These are phyloP conservation scores for Trifolium subterraneum DNA, from an alignment of 306 rosid genomes.

Conservation along the genomic window DNA sequence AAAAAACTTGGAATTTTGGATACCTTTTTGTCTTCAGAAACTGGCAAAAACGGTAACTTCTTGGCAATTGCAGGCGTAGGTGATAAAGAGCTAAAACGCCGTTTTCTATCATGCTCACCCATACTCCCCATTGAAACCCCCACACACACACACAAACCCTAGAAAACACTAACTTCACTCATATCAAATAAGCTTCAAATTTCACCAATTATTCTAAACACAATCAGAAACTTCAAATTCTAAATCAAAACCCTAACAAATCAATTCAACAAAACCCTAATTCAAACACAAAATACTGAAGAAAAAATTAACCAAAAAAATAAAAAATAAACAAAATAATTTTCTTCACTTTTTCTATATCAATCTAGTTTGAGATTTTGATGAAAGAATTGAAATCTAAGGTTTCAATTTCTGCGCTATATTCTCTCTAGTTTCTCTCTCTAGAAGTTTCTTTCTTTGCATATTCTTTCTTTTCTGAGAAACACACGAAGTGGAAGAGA, in stretches of 20 bases:
- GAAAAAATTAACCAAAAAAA: neutral
- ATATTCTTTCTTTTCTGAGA: constrained; percentile 34
- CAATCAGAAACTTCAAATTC: constrained; percentile 21
- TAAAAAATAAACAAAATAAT: neutral
- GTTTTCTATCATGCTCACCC: constrained; percentile 84
- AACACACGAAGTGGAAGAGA: constrained; percentile 40
- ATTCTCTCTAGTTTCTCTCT: constrained; percentile 6
- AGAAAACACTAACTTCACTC: constrained; percentile 49
- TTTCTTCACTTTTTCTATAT: neutral
- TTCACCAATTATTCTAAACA: constrained; percentile 10
- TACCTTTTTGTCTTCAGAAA: constrained; percentile 91
- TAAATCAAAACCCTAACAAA: constrained; percentile 27
- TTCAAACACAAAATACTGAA: constrained; percentile 37
- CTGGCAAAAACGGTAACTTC: constrained; percentile 73
- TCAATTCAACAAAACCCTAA: constrained; percentile 64
- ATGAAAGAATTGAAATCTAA: constrained; percentile 32
- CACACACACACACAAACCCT: constrained; percentile 57
- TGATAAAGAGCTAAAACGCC: constrained; percentile 85
- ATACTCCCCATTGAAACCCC: constrained; percentile 87
- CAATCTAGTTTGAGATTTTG: constrained; percentile 26
- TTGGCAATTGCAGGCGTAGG: constrained; percentile 75
- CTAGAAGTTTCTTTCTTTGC: constrained; percentile 27
- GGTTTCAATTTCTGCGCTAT: constrained; percentile 17
- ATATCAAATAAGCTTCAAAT: constrained; percentile 44
- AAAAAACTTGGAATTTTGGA: neutral